Conservation (phyloP, 2,329 filamentous ascomycete genomes). For the Aspergillus spinulosporus region DNA sequence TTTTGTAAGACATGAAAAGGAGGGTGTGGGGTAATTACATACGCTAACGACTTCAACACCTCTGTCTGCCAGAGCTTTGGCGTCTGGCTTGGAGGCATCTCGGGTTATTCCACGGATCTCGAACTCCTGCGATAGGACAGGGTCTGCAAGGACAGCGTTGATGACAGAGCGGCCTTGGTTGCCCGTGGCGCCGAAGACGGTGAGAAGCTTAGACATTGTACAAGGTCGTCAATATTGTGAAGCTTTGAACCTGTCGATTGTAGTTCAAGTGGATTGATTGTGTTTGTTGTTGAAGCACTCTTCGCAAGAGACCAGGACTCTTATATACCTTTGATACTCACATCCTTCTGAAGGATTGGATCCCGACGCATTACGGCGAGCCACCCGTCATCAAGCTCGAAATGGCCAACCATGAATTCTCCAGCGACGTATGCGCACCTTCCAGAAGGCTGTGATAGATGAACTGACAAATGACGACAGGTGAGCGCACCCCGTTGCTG, state of each 20-base stretch:
- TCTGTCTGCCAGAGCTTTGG: background rate
- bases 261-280: background rate
- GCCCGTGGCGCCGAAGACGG: slow-evolving; percentile 56
- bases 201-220: slow-evolving; percentile 29
- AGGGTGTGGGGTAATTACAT: background rate
- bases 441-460: slow-evolving; percentile 6
- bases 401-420: background rate
- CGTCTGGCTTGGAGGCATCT: slow-evolving; percentile 8
- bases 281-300: background rate
- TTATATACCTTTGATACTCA: background rate
- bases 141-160: slow-evolving; percentile 35
- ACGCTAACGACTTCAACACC: slow-evolving; percentile 41
- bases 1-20: background rate
- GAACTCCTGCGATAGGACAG: slow-evolving; percentile 4
- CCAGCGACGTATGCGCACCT: background rate
- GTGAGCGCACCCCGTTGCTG: background rate
- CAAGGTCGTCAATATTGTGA: background rate
- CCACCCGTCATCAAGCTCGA: background rate
- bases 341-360: background rate
- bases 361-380: background rate
- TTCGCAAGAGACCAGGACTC: background rate
- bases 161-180: slow-evolving; percentile 54
- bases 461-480: background rate
- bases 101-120: slow-evolving; percentile 14
- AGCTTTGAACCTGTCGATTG: background rate